These are phyloP conservation scores for Sclerotinia glacialis DNA, from an alignment of 2,329 filamentous ascomycete genomes.

Conservation along the genomic window DNA sequence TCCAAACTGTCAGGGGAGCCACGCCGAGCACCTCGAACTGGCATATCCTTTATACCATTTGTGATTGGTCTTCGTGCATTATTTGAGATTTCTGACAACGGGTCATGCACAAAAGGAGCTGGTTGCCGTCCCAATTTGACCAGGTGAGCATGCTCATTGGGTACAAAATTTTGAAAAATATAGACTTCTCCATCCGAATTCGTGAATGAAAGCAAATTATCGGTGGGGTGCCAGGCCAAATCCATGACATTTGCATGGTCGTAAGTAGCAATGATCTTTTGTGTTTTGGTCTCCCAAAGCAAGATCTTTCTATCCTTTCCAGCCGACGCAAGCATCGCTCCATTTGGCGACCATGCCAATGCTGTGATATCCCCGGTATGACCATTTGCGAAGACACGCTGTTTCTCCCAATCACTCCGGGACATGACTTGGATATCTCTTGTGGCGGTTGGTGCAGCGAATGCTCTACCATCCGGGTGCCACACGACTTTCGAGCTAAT, in stretches of 20 bases:
- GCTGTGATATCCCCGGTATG: slow-evolving; percentile 85
- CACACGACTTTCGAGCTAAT: slow-evolving; percentile 73
- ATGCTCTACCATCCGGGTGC: slow-evolving; percentile 93
- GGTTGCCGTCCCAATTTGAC: slow-evolving; percentile 63
- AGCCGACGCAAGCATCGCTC: slow-evolving; percentile 74
- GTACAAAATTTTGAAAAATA: slow-evolving; percentile 73
- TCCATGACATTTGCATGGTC: slow-evolving; percentile 83
- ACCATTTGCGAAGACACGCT: slow-evolving; percentile 72
- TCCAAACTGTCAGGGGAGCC: slow-evolving; percentile 76
- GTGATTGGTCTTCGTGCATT: slow-evolving; percentile 57
- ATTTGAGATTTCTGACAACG: slow-evolving; percentile 64
- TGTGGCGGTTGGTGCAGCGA: slow-evolving; percentile 79
- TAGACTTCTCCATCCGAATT: slow-evolving; percentile 91
- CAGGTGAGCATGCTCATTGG: slow-evolving; percentile 55
- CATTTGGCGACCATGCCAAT: slow-evolving; percentile 91
- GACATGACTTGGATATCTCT: slow-evolving; percentile 84
- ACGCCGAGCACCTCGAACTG: slow-evolving; percentile 51
- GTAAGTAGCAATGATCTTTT: slow-evolving; percentile 73
- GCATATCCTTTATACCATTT: slow-evolving; percentile 54
- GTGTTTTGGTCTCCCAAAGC: slow-evolving; percentile 88
- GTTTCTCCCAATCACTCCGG: slow-evolving; percentile 84
- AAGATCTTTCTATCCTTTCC: slow-evolving; percentile 66
- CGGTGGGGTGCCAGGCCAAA: slow-evolving; percentile 83
- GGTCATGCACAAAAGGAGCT: slow-evolving; percentile 83
- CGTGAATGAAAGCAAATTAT: slow-evolving; percentile 88